These are phyloP conservation scores for Mycosarcoma maydis DNA, from an alignment of 1,284 basidiomycete genomes.

Conservation along the genomic window DNA sequence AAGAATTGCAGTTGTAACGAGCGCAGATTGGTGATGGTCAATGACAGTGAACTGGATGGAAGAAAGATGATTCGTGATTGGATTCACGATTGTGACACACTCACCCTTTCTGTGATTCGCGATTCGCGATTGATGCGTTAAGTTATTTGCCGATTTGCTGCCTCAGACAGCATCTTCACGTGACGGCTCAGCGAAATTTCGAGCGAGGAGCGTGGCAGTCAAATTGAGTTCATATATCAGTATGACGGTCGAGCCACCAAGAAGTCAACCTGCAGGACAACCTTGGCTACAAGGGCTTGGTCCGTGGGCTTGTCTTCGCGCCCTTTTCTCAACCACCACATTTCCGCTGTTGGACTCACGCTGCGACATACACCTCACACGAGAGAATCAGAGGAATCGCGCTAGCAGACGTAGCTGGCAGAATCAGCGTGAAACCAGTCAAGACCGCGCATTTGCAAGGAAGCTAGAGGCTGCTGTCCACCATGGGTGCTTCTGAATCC, in stretches of 20 bases:
- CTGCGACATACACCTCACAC: neutral
- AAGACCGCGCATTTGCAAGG: too few relatives aligned
- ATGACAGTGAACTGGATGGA: constrained; percentile 7
- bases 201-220: constrained; percentile 13
- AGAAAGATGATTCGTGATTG: constrained; percentile 13
- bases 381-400: neutral
- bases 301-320: too few relatives aligned
- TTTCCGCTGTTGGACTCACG: too few relatives aligned
- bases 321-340: neutral
- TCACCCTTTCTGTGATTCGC: too few relatives aligned
- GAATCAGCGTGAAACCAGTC: too few relatives aligned
- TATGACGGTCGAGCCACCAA: constrained; percentile 35
- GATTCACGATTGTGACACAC: constrained; percentile 18
- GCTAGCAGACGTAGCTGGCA: neutral
- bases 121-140: too few relatives aligned
- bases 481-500: constrained; percentile 46
- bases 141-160: constrained; percentile 19
- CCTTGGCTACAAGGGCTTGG: too few relatives aligned
- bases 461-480: neutral
- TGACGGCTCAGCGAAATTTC: constrained; percentile 12
- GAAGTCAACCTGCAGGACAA: constrained; percentile 12
- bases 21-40: too few relatives aligned
- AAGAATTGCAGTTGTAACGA: too few relatives aligned
- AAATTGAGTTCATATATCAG: neutral
- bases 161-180: constrained; percentile 17